phyloP scores from a whole-genome alignment of 129 eudicot genomes.

The Flaveria ramosissima region DNA sequence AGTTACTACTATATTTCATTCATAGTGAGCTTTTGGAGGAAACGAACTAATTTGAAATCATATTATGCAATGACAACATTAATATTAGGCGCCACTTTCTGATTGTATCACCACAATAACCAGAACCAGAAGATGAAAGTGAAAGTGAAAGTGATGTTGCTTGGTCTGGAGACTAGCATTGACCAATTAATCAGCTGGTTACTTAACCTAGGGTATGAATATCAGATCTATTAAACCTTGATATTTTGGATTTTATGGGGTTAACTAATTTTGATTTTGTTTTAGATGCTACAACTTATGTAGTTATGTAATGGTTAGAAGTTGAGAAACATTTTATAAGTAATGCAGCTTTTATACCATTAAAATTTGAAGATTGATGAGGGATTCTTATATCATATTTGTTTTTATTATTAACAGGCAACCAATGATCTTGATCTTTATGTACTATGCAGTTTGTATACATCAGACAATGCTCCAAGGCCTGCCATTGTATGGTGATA shows the following conservation, averaged over 20 bases:
- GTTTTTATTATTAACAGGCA: not conserved
- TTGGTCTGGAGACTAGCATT: not conserved
- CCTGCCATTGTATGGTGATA: constrained; percentile 24
- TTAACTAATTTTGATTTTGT: not conserved
- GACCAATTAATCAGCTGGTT: not conserved
- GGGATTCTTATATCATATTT: not conserved
- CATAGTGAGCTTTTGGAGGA: not conserved
- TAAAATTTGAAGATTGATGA: not conserved
- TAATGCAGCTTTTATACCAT: not conserved
- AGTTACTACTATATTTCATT: not conserved
- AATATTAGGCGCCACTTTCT: not conserved
- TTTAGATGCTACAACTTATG: not conserved
- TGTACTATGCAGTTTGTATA: constrained; percentile 17
- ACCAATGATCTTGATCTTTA: constrained; percentile 6
- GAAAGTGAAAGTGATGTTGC: not conserved
- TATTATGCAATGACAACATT: not conserved
- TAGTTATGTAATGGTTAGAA: not conserved
- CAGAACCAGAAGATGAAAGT: not conserved
- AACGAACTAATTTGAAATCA: not conserved
- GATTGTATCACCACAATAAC: too few species aligned
- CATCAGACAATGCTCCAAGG: constrained; percentile 35
- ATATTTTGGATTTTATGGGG: not conserved
- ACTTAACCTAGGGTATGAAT: not conserved
- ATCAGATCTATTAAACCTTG: not conserved
- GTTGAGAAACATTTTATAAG: not conserved